Conservation (phyloP, 2,329 filamentous ascomycete species). For the Colletotrichum viniferum region DNA sequence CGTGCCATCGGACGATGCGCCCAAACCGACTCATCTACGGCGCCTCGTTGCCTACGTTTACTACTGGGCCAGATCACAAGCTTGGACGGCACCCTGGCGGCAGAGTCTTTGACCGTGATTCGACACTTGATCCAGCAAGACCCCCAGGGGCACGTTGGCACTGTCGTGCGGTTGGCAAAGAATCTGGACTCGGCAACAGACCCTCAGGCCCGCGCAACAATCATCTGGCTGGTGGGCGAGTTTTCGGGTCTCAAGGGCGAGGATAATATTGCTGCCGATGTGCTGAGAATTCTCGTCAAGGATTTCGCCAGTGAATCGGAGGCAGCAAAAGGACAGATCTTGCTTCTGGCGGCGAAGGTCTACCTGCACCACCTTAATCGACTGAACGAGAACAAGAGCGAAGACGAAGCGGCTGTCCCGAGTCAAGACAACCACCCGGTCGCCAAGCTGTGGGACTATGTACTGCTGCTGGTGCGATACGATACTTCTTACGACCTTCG, state of each 20-base stretch:
- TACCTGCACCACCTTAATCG: slow-evolving; percentile 87
- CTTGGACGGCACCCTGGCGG: slow-evolving; percentile 84
- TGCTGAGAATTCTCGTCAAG: slow-evolving; percentile 85
- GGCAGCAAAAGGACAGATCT: slow-evolving; percentile 86
- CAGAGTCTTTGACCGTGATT: slow-evolving; percentile 93
- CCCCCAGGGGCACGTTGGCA: slow-evolving; percentile 78
- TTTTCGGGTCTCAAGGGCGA: slow-evolving; percentile 81
- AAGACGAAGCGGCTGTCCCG: slow-evolving; percentile 31
- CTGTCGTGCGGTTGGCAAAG: slow-evolving; percentile 86
- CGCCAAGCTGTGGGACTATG: slow-evolving; percentile 81
- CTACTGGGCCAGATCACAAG: slow-evolving; percentile 88
- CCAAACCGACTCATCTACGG: slow-evolving; percentile 73
- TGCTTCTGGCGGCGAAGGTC: slow-evolving; percentile 93
- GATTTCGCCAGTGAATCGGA: slow-evolving; percentile 86
- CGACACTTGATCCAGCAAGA: slow-evolving; percentile 94
- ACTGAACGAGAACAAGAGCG: slow-evolving; percentile 49
- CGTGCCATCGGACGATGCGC: slow-evolving; percentile 93
- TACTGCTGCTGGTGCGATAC: slow-evolving; percentile 84
- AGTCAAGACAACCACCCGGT: slow-evolving; percentile 69
- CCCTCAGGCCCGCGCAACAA: slow-evolving; percentile 87
- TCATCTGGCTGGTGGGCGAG: slow-evolving; percentile 97
- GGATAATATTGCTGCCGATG: slow-evolving; percentile 91
- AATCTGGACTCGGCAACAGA: slow-evolving; percentile 89
- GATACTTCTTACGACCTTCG: slow-evolving; percentile 95
- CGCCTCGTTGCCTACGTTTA: slow-evolving; percentile 79